Evolutionary conservation across 1,139 yeast genomes (phyloP).

Genomic region (Geotrichum histeridarum): DNA sequence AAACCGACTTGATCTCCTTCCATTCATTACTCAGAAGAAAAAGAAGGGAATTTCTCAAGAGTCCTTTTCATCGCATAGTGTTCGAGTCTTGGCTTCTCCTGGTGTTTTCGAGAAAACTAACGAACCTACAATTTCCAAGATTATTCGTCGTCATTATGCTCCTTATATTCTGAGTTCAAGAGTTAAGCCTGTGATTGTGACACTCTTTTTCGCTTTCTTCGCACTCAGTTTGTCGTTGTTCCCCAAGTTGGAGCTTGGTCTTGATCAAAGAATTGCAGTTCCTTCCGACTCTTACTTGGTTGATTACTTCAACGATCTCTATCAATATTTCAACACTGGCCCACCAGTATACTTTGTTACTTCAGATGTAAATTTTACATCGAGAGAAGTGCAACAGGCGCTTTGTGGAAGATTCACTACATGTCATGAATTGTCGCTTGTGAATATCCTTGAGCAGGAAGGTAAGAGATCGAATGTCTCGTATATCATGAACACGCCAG

Average conservation of each 20-base stretch:
- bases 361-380: conserved; percentile 57
- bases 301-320: conserved; percentile 71
- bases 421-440: conserved; percentile 71
- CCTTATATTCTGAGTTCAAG: conserved; percentile 53
- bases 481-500: conserved; percentile 71
- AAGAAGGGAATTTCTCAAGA: conserved; percentile 20
- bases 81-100: conserved; percentile 29
- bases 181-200: conserved; percentile 47
- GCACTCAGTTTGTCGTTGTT: conserved; percentile 63
- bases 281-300: conserved; percentile 79
- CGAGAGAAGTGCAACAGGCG: conserved; percentile 57
- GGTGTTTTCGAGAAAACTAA: conserved; percentile 28
- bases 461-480: conserved; percentile 59
- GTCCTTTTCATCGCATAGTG: conserved; percentile 26
- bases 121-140: conserved; percentile 38
- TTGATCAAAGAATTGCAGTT: conserved; percentile 84
- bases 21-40: conserved; percentile 28
- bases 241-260: conserved; percentile 68
- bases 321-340: conserved; percentile 70
- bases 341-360: conserved; percentile 89
- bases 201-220: conserved; percentile 55
- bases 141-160: conserved; percentile 47
- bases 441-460: conserved; percentile 85
- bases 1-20: conserved; percentile 54
- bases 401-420: conserved; percentile 85